These are phyloP conservation scores for Anisodus acutangulus DNA, from an alignment of 257 asterid genomes.

Conservation along the genomic window DNA sequence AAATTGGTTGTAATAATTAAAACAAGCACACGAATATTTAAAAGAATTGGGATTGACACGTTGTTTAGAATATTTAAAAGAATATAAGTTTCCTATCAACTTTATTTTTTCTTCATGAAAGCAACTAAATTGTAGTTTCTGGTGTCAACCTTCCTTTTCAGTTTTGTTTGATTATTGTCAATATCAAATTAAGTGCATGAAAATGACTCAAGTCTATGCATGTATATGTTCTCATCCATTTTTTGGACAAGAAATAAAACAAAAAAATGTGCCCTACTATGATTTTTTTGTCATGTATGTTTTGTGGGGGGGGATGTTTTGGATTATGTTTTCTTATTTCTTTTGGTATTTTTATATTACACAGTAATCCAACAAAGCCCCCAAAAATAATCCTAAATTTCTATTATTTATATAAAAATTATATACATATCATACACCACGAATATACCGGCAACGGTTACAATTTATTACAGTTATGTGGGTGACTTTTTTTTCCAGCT, in stretches of 20 bases:
- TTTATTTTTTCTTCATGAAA: background rate
- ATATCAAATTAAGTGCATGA: background rate
- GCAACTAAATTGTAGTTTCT: conserved; percentile 29
- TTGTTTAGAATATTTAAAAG: background rate
- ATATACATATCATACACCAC: too few species aligned
- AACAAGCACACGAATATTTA: background rate
- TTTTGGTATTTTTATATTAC: too few species aligned
- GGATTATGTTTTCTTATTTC: too few species aligned
- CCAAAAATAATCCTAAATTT: too few species aligned
- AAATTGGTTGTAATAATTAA: background rate
- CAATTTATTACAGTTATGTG: too few species aligned
- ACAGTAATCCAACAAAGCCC: too few species aligned
- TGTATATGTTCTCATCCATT: background rate
- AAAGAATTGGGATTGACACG: conserved; percentile 4
- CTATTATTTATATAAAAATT: too few species aligned
- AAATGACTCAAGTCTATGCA: conserved; percentile 7
- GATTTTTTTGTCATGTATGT: background rate
- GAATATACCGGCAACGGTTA: too few species aligned
- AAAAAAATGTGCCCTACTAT: background rate
- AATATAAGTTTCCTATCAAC: background rate
- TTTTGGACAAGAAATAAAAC: background rate
- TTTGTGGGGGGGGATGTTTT: too few species aligned
- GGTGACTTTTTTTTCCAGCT: too few species aligned
- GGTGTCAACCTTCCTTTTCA: conserved; percentile 1
- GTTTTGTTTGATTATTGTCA: background rate